Conservation (phyloP, 208 protist species). For the Balamuthia mandrillaris region DNA sequence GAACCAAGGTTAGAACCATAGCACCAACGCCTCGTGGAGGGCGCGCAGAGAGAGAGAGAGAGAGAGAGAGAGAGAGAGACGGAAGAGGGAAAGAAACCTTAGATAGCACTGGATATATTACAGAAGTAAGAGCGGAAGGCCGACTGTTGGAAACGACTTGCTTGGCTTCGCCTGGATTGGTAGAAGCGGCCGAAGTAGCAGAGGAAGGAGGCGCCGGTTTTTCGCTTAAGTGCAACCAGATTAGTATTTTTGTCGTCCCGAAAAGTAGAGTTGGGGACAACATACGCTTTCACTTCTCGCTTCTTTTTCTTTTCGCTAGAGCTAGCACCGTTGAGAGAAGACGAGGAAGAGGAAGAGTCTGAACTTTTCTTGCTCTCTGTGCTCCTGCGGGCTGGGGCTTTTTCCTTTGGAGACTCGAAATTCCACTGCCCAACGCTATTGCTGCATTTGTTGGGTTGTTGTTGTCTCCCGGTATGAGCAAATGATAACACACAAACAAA, state of each 20-base stretch:
- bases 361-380: too few relatives aligned
- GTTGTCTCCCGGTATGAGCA: neutral
- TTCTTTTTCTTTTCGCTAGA: neutral
- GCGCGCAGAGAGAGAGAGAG: too few relatives aligned
- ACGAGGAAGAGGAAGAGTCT: too few relatives aligned
- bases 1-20: too few relatives aligned
- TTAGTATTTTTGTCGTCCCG: neutral
- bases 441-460: neutral
- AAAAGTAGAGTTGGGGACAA: neutral
- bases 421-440: neutral
- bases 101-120: slow-evolving; percentile 55
- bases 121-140: slow-evolving; percentile 44
- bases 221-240: neutral
- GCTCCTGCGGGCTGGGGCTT: too few relatives aligned
- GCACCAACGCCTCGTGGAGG: too few relatives aligned
- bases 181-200: neutral
- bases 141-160: neutral
- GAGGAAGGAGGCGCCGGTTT: neutral
- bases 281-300: neutral
- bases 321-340: too few relatives aligned
- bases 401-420: neutral
- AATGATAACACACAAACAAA: neutral
- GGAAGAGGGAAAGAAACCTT: too few relatives aligned
- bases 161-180: too few relatives aligned
- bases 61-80: too few relatives aligned